Base-by-base conservation (phyloP, 192 early-diverging fungal genomes). In the Backusella luteola region DNA sequence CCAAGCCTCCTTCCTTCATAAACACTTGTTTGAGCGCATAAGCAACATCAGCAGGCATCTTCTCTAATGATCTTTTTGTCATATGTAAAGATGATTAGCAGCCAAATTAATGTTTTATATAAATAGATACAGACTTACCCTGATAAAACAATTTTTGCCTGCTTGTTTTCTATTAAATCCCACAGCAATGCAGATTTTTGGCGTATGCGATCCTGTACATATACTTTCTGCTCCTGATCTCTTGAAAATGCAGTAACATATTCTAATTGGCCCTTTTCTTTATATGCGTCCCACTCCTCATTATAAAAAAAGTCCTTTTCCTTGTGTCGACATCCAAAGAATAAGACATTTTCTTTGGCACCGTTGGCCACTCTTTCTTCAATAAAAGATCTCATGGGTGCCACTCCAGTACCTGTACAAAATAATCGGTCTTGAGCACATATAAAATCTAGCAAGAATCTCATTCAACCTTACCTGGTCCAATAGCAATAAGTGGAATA, bases 321-420 rank as follows among this genome's bases (percentile, higher is more conserved):
- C 26, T 75, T 69, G 73, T 91, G 83, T 36, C 98, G 89, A 71
- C 90, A 94, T 17, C 98, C 98, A 81, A 96, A 92, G 80, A 98
- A 93, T 67, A 99, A 76, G 1, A 90, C 76, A 73, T 95, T 96
- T 34, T 90, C 89, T 80, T 77, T 77, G 7, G 89, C 83, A 34
- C 82, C 85, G 38, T 83, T 63, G 5, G 66, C 39, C 15, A 88
- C 69, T 0, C 96, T 86, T 11, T 87, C 80, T 52, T 91, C 82
- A 17, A 96, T 72, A 56, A 97, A 89, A 34, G 94, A 83, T 75
- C 96, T 87, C 88, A 99, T 96, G 0, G 97, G 94, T 9, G 98
- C 96, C 26, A 99, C 87, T 21, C 97, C 97, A 0, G 97, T 98
- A 6, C 94, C 91, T 87, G 44, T 39, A 29, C 17, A 63, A 49